Base-by-base conservation (phyloP, 1,284 basidiomycete genomes). In the Schizophyllum commune region DNA sequence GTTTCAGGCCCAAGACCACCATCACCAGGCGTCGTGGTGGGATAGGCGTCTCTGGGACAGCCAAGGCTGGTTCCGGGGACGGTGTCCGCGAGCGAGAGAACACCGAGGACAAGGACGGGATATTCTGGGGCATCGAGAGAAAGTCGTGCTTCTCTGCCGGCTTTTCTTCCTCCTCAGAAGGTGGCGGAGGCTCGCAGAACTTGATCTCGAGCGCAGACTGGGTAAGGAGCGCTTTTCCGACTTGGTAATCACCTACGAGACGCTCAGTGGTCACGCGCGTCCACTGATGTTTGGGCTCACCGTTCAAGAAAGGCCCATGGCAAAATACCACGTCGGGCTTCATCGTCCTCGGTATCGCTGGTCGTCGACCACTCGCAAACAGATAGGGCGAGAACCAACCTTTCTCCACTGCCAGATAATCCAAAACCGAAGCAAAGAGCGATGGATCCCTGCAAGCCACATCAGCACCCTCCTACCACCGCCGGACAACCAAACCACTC, bases 321-420 rank as follows among this genome's bases (percentile, higher is more conserved):
- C 82, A 86, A 67, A 86, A 86, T n/a, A 86, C 71, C 7, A 87
- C 71, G 69, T 87, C 86, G 27, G 85, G 84, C 68, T 79, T 85
- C 78, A 86, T 82, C 13, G 77, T 77, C 51, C 85, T 76, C 0
- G 82, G 84, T 61, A 84, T 86, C 65, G 81, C 76, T 1, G 84
- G 84, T 59, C 83, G 71, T 17, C 83, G 76, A 7, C 77, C 78
- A 62, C 83, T 86, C 3, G 84, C 84, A 66, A 85, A 87, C 0
- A 87, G 74, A 68, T 86, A 86, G 0, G 86, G 83, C 22, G 79
- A 83, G 71, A 86, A 85, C 84, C 84, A 86, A 13, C 84, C 85
- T 68, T 86, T 86, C 70, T 85, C 81, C 3, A 82, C 73, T 0
- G 83, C 78, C 59, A 87, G 71, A 64, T 86, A 87, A 62, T 85